Percentiles rank a stretch among this genome's conserved stretches.
These are phyloP conservation scores for Bocquillonia castaneifolia DNA, from an alignment of 441 rosid genomes.

Conservation along the genomic window DNA sequence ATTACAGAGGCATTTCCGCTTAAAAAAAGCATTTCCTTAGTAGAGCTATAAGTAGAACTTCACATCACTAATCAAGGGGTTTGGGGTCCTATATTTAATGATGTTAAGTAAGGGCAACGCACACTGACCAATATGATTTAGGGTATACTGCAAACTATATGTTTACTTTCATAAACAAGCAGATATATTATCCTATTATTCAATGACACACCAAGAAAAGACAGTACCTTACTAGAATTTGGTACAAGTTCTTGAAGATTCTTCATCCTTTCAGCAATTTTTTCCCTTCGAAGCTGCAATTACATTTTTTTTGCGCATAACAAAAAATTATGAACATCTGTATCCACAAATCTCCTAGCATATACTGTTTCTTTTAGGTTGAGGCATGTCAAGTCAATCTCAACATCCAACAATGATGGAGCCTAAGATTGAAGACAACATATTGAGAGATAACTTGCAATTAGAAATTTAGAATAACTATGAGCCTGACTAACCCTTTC, in stretches of 20 bases:
- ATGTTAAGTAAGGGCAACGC: too few relatives aligned
- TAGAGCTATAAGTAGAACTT: too few relatives aligned
- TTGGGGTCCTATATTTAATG: too few relatives aligned
- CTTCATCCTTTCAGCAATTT: slow-evolving; percentile 77
- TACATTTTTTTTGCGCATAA: background rate
- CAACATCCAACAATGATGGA: background rate
- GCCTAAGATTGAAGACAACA: slow-evolving; percentile 3
- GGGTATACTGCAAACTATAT: too few relatives aligned
- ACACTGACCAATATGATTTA: too few relatives aligned
- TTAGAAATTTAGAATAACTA: background rate
- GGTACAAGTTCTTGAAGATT: slow-evolving; percentile 77
- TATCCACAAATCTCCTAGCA: background rate
- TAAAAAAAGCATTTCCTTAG: too few relatives aligned
- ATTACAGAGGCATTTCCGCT: background rate
- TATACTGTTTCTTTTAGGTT: background rate
- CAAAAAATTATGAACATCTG: slow-evolving; percentile 2
- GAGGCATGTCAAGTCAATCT: background rate
- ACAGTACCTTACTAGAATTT: slow-evolving; percentile 56
- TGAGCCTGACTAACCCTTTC: slow-evolving; percentile 48
- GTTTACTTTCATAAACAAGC: too few relatives aligned
- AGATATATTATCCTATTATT: too few relatives aligned
- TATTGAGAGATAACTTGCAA: background rate
- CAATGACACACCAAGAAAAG: slow-evolving; percentile 17
- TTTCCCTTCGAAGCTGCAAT: slow-evolving; percentile 64
- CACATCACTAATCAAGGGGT: too few relatives aligned